These are phyloP conservation scores for Aureobasidium sp. DNA, from an alignment of 2,329 filamentous ascomycete genomes.

Conservation along the genomic window DNA sequence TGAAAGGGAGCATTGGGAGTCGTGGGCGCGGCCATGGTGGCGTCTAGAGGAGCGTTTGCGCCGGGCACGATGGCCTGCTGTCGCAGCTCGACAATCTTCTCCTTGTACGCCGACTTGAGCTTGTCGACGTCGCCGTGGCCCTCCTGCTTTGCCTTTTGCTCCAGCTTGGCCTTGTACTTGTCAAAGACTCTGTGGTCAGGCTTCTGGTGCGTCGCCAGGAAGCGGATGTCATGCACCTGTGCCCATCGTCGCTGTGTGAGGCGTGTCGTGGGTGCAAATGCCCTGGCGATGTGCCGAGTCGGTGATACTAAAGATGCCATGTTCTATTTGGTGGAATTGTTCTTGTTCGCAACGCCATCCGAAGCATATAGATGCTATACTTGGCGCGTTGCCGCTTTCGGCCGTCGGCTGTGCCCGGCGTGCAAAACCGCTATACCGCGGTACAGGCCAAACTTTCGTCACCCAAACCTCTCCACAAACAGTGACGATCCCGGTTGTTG, in stretches of 20 bases:
- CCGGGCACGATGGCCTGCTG: conserved; percentile 54
- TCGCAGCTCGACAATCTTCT: conserved; percentile 67
- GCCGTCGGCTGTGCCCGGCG: background rate
- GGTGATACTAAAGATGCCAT: conserved; percentile 12
- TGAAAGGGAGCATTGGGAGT: conserved; percentile 27
- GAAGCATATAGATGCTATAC: background rate
- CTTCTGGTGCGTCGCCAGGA: conserved; percentile 69
- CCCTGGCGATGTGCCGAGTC: background rate
- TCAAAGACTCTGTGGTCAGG: conserved; percentile 59
- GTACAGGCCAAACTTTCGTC: background rate
- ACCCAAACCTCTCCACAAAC: background rate
- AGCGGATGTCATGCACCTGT: conserved; percentile 84
- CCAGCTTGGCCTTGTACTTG: conserved; percentile 81
- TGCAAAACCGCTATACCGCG: conserved; percentile 6
- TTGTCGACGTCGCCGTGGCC: conserved; percentile 63
- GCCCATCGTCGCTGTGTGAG: conserved; percentile 70
- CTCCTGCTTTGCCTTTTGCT: conserved; percentile 66
- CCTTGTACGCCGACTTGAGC: conserved; percentile 73
- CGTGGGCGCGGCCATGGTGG: conserved; percentile 17
- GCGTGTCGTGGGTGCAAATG: conserved; percentile 9
- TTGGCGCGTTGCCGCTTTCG: background rate
- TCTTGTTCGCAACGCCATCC: background rate
- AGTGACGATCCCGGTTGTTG: background rate
- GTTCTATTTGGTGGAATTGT: background rate
- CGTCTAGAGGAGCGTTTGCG: conserved; percentile 37